Conservation (phyloP, 768 basidiomycete genomes). For the Lactarius hatsudake region DNA sequence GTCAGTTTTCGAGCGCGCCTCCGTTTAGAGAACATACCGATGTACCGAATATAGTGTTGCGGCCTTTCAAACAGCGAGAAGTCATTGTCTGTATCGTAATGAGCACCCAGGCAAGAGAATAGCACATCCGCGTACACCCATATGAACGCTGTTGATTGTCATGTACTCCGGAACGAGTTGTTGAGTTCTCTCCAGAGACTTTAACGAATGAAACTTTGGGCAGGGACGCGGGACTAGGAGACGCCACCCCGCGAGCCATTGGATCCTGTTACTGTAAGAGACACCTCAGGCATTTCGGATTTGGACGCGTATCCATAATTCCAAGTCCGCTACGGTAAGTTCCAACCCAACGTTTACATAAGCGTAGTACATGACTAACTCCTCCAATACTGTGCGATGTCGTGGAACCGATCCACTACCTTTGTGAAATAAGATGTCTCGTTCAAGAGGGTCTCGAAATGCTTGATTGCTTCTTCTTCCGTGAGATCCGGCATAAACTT, state of each 20-base stretch:
- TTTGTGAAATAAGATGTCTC: constrained; percentile 94
- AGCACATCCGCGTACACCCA: constrained; percentile 58
- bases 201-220: constrained; percentile 69
- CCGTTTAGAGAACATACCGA: constrained; percentile 51
- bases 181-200: constrained; percentile 60
- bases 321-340: background rate
- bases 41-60: constrained; percentile 87
- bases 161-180: constrained; percentile 59
- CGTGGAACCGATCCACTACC: constrained; percentile 91
- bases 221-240: constrained; percentile 41
- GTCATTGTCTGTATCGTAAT: constrained; percentile 50
- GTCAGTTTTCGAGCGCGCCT: background rate
- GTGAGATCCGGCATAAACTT: constrained; percentile 94
- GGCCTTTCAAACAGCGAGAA: constrained; percentile 71
- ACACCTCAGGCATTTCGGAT: no score
- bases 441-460: constrained; percentile 89
- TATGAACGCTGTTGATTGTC: constrained; percentile 63
- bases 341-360: background rate
- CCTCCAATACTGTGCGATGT: constrained; percentile 86
- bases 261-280: no score
- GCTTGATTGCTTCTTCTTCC: constrained; percentile 96
- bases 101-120: background rate
- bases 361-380: constrained; percentile 43
- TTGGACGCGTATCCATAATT: background rate
- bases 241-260: constrained; percentile 42